These are phyloP conservation scores for Xylaria sp. DNA, from an alignment of 2,329 filamentous ascomycete genomes.

Conservation along the genomic window DNA sequence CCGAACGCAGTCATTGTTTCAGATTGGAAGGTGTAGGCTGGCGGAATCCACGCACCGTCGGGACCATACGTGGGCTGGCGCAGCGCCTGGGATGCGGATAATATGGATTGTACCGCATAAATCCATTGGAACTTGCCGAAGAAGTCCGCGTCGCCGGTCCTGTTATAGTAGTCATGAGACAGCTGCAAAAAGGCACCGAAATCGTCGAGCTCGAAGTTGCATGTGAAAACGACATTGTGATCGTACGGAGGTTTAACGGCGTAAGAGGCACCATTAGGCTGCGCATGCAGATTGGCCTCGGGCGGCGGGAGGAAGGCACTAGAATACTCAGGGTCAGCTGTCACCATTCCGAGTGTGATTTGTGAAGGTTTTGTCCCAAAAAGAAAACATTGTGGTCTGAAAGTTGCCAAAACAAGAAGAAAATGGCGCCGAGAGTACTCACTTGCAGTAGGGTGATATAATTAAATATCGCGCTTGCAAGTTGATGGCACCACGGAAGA, in stretches of 20 bases:
- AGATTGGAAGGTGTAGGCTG: conserved; percentile 78
- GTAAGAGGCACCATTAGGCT: conserved; percentile 68
- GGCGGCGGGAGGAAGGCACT: conserved; percentile 89
- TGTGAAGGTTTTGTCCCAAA: too few relatives aligned
- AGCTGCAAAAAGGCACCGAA: conserved; percentile 87
- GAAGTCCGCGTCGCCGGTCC: conserved; percentile 76
- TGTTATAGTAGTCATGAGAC: conserved; percentile 79
- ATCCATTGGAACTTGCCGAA: conserved; percentile 81
- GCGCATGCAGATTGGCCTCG: conserved; percentile 72
- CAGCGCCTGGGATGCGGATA: conserved; percentile 76
- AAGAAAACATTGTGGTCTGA: too few relatives aligned
- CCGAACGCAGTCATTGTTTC: conserved; percentile 79
- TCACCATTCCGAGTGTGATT: too few relatives aligned
- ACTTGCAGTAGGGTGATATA: conserved; percentile 81
- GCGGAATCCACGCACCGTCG: conserved; percentile 45
- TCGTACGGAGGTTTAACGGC: conserved; percentile 71
- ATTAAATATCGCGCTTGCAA: conserved; percentile 75
- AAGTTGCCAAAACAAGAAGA: too few relatives aligned
- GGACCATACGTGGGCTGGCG: conserved; percentile 68
- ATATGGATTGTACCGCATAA: conserved; percentile 73
- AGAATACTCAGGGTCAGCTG: too few relatives aligned
- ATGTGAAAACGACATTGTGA: conserved; percentile 82
- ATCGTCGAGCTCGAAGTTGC: conserved; percentile 95
- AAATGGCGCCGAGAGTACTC: too few relatives aligned
- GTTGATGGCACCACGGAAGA: conserved; percentile 78